A percentile compares a stretch with the other conserved stretches of the same genome.
Conservation (phyloP, 2,329 filamentous ascomycete species). For the Neocucurbitaria cava region DNA sequence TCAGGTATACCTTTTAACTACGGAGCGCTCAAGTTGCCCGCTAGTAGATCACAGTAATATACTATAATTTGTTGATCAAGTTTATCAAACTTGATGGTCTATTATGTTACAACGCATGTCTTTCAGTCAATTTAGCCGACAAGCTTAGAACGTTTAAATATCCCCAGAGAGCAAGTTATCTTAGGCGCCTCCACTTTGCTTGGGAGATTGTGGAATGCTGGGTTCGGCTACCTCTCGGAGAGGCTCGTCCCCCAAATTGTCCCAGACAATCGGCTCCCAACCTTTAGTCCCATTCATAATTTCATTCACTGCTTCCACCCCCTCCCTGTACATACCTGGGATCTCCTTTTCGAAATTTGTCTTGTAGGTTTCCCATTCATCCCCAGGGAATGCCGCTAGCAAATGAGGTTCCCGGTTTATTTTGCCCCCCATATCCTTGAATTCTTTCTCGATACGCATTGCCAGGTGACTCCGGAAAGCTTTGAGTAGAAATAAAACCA, state of each 20-base stretch:
- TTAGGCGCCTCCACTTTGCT: too few species aligned
- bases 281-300: neutral
- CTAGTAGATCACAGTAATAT: too few species aligned
- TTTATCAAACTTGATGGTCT: too few species aligned
- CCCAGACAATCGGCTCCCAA: neutral
- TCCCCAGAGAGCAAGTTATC: too few species aligned
- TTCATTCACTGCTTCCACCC: neutral
- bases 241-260: too few species aligned
- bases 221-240: neutral
- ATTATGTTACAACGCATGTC: too few species aligned
- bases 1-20: constrained; percentile 10
- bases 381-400: neutral
- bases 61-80: too few species aligned
- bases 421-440: too few species aligned
- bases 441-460: neutral
- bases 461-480: neutral
- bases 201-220: too few species aligned
- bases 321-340: neutral
- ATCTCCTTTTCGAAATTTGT: neutral
- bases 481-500: neutral
- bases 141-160: too few species aligned
- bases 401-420: neutral
- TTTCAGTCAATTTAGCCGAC: too few species aligned
- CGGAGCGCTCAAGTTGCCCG: neutral
- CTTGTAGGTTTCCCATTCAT: neutral